Percentiles rank a stretch among this genome's conserved stretches.
Evolutionary conservation across 2,329 filamentous ascomycete genomes (phyloP).

Genomic region (Hirsutella minnesotensis): DNA sequence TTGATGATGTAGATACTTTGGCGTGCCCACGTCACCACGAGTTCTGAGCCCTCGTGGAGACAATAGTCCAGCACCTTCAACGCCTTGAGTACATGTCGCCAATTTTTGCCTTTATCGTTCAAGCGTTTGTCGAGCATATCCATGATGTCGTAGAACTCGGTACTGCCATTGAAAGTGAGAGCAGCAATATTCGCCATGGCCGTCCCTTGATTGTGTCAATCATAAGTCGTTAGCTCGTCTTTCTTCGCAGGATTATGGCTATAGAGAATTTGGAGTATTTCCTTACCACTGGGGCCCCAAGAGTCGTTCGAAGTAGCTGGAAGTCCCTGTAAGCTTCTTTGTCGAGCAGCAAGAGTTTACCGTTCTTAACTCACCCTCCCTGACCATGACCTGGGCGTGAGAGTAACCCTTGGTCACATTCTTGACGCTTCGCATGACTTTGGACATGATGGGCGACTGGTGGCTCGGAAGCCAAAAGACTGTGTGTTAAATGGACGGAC

Average conservation of each 20-base stretch:
- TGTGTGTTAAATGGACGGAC: neutral
- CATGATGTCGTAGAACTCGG: conserved; percentile 99
- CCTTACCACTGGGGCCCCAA: conserved; percentile 66
- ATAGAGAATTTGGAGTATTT: too few species aligned
- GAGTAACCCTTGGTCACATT: conserved; percentile 99
- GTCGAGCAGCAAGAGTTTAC: too few species aligned
- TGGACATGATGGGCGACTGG: conserved; percentile 59
- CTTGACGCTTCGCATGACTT: conserved; percentile 94
- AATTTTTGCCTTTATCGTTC: conserved; percentile 99
- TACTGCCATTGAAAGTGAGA: conserved; percentile 47
- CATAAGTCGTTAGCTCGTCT: too few species aligned
- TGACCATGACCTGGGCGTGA: conserved; percentile 90
- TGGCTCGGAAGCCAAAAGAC: conserved; percentile 1
- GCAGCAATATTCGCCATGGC: too few species aligned
- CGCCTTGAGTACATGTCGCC: conserved; percentile 95
- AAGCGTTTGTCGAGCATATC: conserved; percentile 98
- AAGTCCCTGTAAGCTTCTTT: too few species aligned
- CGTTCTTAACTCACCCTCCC: conserved; percentile 72
- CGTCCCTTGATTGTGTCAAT: too few species aligned
- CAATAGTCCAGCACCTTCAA: conserved; percentile 97
- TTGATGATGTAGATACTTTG: conserved; percentile 99
- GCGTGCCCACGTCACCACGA: conserved; percentile 94
- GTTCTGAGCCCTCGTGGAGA: conserved; percentile 89
- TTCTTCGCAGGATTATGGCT: too few species aligned
- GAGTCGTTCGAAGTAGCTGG: conserved; percentile 95